A percentile compares a stretch with the other conserved stretches of the same genome.
These are phyloP conservation scores for Articulospora tetracladia DNA, from an alignment of 495 filamentous ascomycete species.

Conservation along the genomic window DNA sequence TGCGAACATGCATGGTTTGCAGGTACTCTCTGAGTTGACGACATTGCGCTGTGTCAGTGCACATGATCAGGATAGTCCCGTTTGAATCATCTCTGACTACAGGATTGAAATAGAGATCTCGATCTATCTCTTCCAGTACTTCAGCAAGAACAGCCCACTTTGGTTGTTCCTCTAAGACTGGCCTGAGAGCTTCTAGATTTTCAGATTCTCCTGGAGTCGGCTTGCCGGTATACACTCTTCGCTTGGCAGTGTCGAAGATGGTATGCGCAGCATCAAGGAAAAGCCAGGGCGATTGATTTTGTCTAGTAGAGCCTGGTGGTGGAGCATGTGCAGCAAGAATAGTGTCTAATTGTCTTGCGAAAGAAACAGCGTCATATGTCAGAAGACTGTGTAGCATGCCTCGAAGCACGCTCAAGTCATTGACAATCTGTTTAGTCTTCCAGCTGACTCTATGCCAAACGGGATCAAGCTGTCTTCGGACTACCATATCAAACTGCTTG, in stretches of 20 bases:
- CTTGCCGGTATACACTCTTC: constrained; percentile 77
- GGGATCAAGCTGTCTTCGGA: constrained; percentile 87
- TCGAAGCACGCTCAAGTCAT: constrained; percentile 79
- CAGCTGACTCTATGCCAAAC: constrained; percentile 97
- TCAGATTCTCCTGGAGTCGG: constrained; percentile 32
- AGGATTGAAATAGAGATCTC: constrained; percentile 84
- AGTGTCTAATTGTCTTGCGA: constrained; percentile 90
- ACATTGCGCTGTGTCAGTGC: constrained; percentile 81
- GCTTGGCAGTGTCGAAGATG: constrained; percentile 87
- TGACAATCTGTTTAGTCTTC: constrained; percentile 90
- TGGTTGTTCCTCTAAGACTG: constrained; percentile 90
- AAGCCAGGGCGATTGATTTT: constrained; percentile 92
- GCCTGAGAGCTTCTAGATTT: constrained; percentile 62
- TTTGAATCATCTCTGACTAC: constrained; percentile 75
- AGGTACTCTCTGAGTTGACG: constrained; percentile 88
- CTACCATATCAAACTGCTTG: constrained; percentile 84
- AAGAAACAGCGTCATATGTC: constrained; percentile 85
- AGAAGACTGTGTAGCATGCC: constrained; percentile 83
- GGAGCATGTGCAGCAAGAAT: constrained; percentile 88
- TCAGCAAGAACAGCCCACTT: constrained; percentile 90
- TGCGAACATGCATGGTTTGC: constrained; percentile 79
- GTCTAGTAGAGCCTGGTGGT: constrained; percentile 78
- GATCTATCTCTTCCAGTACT: constrained; percentile 88
- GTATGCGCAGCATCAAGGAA: constrained; percentile 94
- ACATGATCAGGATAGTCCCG: constrained; percentile 91